Conservation (phyloP, 805 yeast species). For the Starmera dryadoides region DNA sequence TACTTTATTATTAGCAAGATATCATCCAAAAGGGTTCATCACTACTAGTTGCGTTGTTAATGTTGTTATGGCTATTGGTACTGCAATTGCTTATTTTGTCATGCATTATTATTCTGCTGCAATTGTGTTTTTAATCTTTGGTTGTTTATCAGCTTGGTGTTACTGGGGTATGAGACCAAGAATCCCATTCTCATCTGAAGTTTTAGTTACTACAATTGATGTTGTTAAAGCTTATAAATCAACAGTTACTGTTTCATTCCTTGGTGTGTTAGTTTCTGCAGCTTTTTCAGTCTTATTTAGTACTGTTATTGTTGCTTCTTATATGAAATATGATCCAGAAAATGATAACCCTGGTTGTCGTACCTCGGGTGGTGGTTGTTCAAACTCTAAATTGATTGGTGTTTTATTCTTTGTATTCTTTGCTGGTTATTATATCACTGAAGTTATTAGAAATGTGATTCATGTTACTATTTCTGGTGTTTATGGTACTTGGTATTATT, state of each 20-base stretch:
- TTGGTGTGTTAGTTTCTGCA: conserved; percentile 54
- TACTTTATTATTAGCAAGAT: conserved; percentile 55
- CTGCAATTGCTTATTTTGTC: conserved; percentile 67
- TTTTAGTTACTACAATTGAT: conserved; percentile 64
- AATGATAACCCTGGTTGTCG: conserved; percentile 44
- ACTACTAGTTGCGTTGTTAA: conserved; percentile 61
- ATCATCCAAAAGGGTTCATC: conserved; percentile 61
- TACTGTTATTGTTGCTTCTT: conserved; percentile 64
- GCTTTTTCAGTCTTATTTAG: conserved; percentile 62
- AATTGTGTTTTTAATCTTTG: conserved; percentile 61
- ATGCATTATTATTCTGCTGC: conserved; percentile 74
- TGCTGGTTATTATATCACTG: conserved; percentile 78
- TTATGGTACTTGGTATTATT: conserved; percentile 88
- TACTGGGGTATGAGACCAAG: conserved; percentile 67
- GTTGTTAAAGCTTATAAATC: conserved; percentile 72
- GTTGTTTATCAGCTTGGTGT: conserved; percentile 56
- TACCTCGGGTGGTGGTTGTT: conserved; percentile 44
- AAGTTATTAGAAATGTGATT: conserved; percentile 71
- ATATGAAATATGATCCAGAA: conserved; percentile 67
- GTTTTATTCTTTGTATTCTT: conserved; percentile 67
- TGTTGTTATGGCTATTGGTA: conserved; percentile 61
- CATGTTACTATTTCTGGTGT: conserved; percentile 80
- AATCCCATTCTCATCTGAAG: conserved; percentile 69
- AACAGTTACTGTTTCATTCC: conserved; percentile 48
- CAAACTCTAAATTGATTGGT: conserved; percentile 58